Conservation (phyloP, 306 rosid genomes). For the Spatholobus suberectus region DNA sequence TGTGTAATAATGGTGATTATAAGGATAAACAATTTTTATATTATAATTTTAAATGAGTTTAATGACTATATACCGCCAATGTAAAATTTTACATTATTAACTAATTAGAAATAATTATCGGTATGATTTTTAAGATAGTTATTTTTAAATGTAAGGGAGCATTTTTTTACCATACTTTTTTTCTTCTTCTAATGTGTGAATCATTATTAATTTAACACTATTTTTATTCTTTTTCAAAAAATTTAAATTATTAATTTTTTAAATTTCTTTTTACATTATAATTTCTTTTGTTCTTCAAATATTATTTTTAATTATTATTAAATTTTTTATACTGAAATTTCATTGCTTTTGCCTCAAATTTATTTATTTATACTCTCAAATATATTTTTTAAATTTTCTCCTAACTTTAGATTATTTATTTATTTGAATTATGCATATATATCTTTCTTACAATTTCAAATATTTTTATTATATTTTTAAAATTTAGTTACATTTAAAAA, state of each 20-base stretch:
- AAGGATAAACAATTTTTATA: not conserved
- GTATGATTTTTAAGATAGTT: too few species aligned
- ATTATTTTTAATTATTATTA: not conserved
- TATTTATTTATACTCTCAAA: not conserved
- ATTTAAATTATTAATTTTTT: too few species aligned
- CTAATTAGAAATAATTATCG: too few species aligned
- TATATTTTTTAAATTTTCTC: not conserved
- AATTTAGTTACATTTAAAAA: not conserved
- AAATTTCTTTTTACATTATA: too few species aligned
- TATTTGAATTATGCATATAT: not conserved
- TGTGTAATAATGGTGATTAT: not conserved
- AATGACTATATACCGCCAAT: too few species aligned
- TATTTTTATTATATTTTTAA: not conserved
- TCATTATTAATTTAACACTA: not conserved
- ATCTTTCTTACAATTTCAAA: not conserved
- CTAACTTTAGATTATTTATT: not conserved
- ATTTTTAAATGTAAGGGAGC: not conserved
- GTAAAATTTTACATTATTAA: too few species aligned
- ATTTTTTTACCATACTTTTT: not conserved
- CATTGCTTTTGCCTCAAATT: not conserved
- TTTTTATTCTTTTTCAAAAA: too few species aligned
- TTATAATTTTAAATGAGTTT: not conserved
- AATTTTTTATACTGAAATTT: not conserved
- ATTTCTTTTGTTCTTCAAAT: not conserved
- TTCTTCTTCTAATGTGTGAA: not conserved